Base-by-base conservation (phyloP, 1,284 basidiomycete species). In the Moniliophthora roreri region DNA sequence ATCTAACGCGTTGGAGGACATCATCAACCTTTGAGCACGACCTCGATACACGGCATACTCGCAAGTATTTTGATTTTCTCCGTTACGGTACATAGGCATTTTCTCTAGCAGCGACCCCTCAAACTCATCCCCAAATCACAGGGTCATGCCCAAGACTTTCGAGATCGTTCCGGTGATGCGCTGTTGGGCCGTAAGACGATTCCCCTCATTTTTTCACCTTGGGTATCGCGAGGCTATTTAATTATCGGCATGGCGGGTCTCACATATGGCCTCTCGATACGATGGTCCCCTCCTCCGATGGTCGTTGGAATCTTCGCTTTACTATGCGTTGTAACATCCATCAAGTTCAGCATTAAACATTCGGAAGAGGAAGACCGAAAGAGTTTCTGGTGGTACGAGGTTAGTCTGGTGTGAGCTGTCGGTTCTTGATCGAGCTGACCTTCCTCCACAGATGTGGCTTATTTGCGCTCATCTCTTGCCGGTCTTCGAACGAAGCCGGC, bases 61-160 rank as follows among this genome's bases (percentile, higher is more conserved):
- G 46, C 53, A 28, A 70, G 65, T 53, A 62, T 62, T 9, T 54
- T 61, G 13, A 59, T 70, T 11, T 64, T 67, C 52, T 51, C 59
- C 21, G 65, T 64, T 1, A 70, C 69, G 2, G 68, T 69, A 20
- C 34, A 52, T 51, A 16, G 2, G 16, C 20, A 20, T 34, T 15
- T 37, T 2, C 15, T 16, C 9, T 4, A 11, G 21, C 18, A 10
- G 9, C 11, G 13, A 11, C 26, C 20, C 11, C 20, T 40, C 15
- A 45, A 24, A 9, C 20, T 6, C 28, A 20, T 16, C 21, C 15
- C n/a, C 7, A 28, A 32, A 32, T 32, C 28, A 11, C 15, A 62
- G 60, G 60, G 62, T 13, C 66, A 71, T n/a, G 63, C 66, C 0
- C 69, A 70, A 51, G 69, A 72, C 51, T 71, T 66, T 56, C 59